Base-by-base conservation (phyloP, 345 rosid species). In the Eucalyptus virginea region DNA sequence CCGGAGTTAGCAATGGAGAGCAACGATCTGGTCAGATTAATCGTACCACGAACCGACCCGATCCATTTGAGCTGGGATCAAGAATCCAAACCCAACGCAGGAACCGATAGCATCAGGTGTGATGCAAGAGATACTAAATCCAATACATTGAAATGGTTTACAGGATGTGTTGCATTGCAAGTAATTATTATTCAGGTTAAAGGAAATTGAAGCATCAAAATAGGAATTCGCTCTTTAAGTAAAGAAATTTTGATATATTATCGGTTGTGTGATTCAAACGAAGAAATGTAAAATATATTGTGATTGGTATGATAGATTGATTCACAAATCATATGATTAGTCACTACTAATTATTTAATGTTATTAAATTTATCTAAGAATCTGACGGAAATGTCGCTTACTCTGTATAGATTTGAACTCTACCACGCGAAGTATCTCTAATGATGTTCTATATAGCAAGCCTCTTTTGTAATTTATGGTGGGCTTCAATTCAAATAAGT, bases 221-320 rank as follows among this genome's bases (percentile, higher is more conserved):
- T 6, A 37, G 0, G 8, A 37, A 6, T 72, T 37, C 2, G 0
- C 7, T 24, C 1, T 19, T 6, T 37, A 19, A 72, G 2, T 6
- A 19, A 19, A 37, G 15, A 72, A 72, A 19, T 19, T 19, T 21
- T 5, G 4, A 21, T 72, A 37, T 37, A 6, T 72, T 0, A 19
- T 72, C 0, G 4, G 1, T 0, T 1, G 14, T 21, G 4, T 6
- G 1, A 69, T 18, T 69, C 3, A 19, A 77, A 77, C 8, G 19
- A 72, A 69, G 11, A 18, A 3, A 72, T 11, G 14, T 0, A 23
- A 72, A 34, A 72, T 11, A 34, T 72, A 77, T 77, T 37, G 47
- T 19, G 16, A 77, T 77, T 21, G 8, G 47, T 40, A 77, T 1
- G 21, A 37, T 11, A 4, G 1, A 72, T 72, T 19, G 45, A 11